Evolutionary conservation across 768 basidiomycete species (phyloP).

Genomic region (Lyophyllum shimeji): DNA sequence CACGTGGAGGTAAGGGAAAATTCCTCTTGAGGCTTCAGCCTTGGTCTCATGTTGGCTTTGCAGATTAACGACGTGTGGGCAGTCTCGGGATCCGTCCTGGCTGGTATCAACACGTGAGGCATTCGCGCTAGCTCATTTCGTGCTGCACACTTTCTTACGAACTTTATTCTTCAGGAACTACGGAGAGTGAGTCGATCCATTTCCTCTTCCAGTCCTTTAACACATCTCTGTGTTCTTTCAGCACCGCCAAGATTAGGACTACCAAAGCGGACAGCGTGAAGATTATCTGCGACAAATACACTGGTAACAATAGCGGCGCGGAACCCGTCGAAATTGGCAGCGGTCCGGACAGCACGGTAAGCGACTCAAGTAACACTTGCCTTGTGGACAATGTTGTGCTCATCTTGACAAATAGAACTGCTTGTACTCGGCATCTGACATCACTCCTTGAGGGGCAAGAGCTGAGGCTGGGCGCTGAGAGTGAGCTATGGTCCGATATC

Average conservation of each 20-base stretch:
- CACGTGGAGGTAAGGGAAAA: too few relatives aligned
- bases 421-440: constrained; percentile 27
- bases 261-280: constrained; percentile 29
- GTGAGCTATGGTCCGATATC: neutral
- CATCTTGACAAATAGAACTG: constrained; percentile 19
- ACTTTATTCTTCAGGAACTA: constrained; percentile 25
- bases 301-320: constrained; percentile 28
- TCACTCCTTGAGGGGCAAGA: constrained; percentile 14
- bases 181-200: constrained; percentile 28
- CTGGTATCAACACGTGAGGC: constrained; percentile 32
- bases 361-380: neutral
- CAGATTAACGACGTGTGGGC: constrained; percentile 34
- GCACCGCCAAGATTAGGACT: constrained; percentile 31
- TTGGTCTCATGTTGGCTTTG: neutral
- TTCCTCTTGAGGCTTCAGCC: too few relatives aligned
- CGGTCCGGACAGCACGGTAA: constrained; percentile 23
- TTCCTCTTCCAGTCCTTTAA: neutral
- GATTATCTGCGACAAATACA: constrained; percentile 32
- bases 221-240: constrained; percentile 5
- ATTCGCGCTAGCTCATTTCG: neutral
- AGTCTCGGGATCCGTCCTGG: constrained; percentile 28
- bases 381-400: neutral
- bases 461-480: neutral
- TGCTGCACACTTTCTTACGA: neutral
- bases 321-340: constrained; percentile 29